These are phyloP conservation scores for Colletotrichum euphorbiae DNA, from an alignment of 2,329 filamentous ascomycete species.

Conservation along the genomic window DNA sequence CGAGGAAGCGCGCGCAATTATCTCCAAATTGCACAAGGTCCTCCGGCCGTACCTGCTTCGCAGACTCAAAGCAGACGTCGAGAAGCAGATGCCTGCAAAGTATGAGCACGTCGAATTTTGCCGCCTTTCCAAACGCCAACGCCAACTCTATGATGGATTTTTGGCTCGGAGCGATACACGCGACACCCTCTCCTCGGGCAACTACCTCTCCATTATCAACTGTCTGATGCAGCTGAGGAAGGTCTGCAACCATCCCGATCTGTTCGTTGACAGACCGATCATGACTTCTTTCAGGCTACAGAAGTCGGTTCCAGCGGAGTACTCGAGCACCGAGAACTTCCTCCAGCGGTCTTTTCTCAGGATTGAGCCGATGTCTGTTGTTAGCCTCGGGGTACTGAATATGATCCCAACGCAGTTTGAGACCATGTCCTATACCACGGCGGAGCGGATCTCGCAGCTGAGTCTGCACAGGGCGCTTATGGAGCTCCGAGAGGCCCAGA, in stretches of 20 bases:
- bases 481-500: constrained; percentile 79
- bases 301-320: constrained; percentile 80
- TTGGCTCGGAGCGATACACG: constrained; percentile 90
- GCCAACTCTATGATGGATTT: constrained; percentile 96
- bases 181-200: constrained; percentile 88
- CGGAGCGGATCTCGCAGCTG: constrained; percentile 70
- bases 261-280: constrained; percentile 95
- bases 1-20: constrained; percentile 90
- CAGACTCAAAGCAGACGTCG: constrained; percentile 93
- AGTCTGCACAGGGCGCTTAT: constrained; percentile 78
- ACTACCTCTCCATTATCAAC: constrained; percentile 98
- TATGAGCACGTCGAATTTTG: constrained; percentile 98
- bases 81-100: constrained; percentile 98
- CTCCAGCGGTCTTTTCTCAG: constrained; percentile 75
- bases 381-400: constrained; percentile 83
- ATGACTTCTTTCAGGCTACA: constrained; percentile 96
- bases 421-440: constrained; percentile 65
- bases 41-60: constrained; percentile 91
- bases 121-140: constrained; percentile 92
- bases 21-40: constrained; percentile 93
- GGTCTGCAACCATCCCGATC: constrained; percentile 97
- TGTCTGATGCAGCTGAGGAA: constrained; percentile 97
- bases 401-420: constrained; percentile 80
- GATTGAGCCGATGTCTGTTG: constrained; percentile 69
- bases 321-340: constrained; percentile 76